Evolutionary conservation across 208 protist species (phyloP).

Genomic region (Trypanosoma scelopori): DNA sequence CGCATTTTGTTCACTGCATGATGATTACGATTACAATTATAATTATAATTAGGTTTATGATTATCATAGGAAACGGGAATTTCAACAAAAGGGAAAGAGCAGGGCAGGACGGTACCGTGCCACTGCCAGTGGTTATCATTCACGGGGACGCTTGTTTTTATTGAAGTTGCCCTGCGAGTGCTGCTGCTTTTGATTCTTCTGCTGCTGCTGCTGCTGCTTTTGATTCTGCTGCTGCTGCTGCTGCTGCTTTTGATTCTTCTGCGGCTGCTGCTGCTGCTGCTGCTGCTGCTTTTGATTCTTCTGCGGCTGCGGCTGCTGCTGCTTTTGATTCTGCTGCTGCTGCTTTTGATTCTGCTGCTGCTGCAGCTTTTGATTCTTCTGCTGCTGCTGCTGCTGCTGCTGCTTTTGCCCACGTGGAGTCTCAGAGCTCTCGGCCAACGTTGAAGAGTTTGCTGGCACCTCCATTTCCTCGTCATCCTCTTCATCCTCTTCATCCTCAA

Average conservation of each 20-base stretch:
- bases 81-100: too few relatives aligned
- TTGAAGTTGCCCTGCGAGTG: neutral
- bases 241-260: slow-evolving; percentile 6
- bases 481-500: slow-evolving; percentile 26
- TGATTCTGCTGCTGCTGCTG: neutral
- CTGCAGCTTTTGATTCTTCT: slow-evolving; percentile 7
- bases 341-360: slow-evolving; percentile 1
- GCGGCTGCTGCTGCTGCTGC: slow-evolving; percentile 5
- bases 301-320: neutral
- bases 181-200: neutral
- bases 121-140: too few relatives aligned
- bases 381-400: slow-evolving; percentile 1
- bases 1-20: too few relatives aligned
- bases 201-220: neutral
- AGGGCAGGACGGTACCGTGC: too few relatives aligned
- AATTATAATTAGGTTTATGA: too few relatives aligned
- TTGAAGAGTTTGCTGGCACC: slow-evolving; percentile 36
- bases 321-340: neutral
- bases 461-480: slow-evolving; percentile 32
- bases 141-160: neutral
- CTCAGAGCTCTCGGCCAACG: slow-evolving; percentile 18
- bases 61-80: too few relatives aligned
- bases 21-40: too few relatives aligned
- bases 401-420: neutral
- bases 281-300: neutral